Evolutionary conservation across 192 early-diverging fungal species (phyloP).

Genomic region (Rhizoclosmatium globosum): DNA sequence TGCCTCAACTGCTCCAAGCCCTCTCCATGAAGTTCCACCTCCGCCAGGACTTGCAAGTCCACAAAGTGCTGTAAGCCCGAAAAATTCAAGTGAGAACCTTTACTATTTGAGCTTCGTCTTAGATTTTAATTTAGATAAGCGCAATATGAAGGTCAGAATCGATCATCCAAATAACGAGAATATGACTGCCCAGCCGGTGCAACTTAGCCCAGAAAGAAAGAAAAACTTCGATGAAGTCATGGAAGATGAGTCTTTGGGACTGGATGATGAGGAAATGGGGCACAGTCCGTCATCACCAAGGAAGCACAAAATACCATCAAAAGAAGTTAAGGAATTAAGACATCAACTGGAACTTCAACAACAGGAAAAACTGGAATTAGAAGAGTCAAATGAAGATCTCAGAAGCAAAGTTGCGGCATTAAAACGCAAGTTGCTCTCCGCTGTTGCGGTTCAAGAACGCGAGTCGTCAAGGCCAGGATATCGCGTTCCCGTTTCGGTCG

Average conservation of each 20-base stretch:
- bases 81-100: too few species aligned
- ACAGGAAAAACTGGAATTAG: conserved; percentile 19
- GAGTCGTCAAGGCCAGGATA: not conserved
- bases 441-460: conserved; percentile 17
- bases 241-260: not conserved
- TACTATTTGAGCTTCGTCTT: too few species aligned
- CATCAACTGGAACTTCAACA: conserved; percentile 27
- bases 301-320: not conserved
- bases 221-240: conserved; percentile 4
- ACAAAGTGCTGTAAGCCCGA: too few species aligned
- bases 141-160: not conserved
- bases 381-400: conserved; percentile 32
- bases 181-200: not conserved
- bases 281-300: not conserved
- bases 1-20: not conserved
- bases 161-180: not conserved
- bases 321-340: conserved; percentile 9
- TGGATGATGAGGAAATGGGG: conserved; percentile 25
- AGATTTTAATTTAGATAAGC: not conserved
- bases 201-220: not conserved
- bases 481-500: conserved; percentile 34
- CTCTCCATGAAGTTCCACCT: not conserved
- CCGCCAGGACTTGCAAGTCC: not conserved
- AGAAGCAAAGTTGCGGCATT: conserved; percentile 30
- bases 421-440: conserved; percentile 30